Base-by-base conservation (phyloP, 1,284 basidiomycete genomes). In the Moesziomyces sp. region DNA sequence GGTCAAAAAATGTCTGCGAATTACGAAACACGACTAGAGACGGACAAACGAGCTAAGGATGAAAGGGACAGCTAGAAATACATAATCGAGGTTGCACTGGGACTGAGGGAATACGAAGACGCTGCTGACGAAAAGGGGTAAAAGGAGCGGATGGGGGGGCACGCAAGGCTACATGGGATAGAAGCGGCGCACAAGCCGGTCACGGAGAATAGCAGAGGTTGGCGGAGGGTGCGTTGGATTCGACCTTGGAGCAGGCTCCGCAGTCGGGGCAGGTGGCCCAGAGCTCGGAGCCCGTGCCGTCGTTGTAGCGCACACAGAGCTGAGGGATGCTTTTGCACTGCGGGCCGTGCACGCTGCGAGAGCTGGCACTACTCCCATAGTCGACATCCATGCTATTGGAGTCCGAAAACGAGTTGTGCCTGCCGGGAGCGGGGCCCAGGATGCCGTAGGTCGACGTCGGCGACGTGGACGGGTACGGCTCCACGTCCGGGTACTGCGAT, bases 251-350 rank as follows among this genome's bases (percentile, higher is more conserved):
- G 23, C 62, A 70, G 16, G 66, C 59, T 24, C 72, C 72, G 28
- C 72, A 74, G 26, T 74, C 79, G 5, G 70, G 75, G 40, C 79
- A 80, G 26, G 61, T 71, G 4, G 77, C 74, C 79, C 79, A 80
- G 19, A 80, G 68, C 38, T 80, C 69, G 6, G 75, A 77, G 7
- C 55, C 54, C 9, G 62, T 50, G 5, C 75, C 72, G 24, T 75
- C 63, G 40, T 72, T 67, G 52, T 75, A 59, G 7, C 77, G 48
- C 4, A 80, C 79, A n/a, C 73, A 76, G 24, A 80, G 73, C 38
- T 74, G 77, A 0, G 77, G 77, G 44, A 79, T 78, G 62, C 77
- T 77, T 49, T 72, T 74, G 68, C 79, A 80, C 28, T 76, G 70
- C 0, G 64, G 57, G 8, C 75, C 77, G n/a, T 79, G 77, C 5